Percentiles rank a stretch among this genome's conserved stretches.
These are phyloP conservation scores for Aspergillus brunneoviolaceus DNA, from an alignment of 2,329 filamentous ascomycete genomes.

Conservation along the genomic window DNA sequence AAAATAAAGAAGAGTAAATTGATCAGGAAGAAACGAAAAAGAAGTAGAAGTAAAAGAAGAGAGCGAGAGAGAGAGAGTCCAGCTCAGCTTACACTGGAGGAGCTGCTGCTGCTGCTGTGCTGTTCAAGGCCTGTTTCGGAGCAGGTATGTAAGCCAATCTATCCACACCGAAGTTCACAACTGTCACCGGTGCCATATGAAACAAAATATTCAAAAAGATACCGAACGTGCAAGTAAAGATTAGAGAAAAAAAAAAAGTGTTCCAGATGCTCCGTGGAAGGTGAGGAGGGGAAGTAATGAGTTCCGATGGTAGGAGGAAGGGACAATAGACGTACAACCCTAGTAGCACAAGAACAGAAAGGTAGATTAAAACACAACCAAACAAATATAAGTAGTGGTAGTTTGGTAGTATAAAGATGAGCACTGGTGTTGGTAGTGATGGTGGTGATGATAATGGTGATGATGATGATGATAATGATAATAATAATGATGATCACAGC, in stretches of 20 bases:
- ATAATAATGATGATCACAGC: neutral
- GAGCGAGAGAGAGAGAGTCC: neutral
- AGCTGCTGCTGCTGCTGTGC: conserved; percentile 4
- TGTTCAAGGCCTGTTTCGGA: conserved; percentile 19
- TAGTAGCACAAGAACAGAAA: neutral
- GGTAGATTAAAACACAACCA: neutral
- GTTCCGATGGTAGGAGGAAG: conserved; percentile 2
- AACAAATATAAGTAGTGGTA: neutral
- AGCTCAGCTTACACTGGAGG: conserved; percentile 16
- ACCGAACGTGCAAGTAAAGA: neutral
- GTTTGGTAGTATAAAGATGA: too few species aligned
- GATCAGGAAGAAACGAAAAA: neutral
- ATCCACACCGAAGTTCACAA: conserved; percentile 18
- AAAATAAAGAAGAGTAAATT: neutral
- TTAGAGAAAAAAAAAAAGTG: neutral
- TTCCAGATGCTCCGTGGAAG: conserved; percentile 1
- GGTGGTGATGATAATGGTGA: neutral
- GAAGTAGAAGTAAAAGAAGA: neutral
- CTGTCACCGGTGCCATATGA: conserved; percentile 19
- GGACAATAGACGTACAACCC: conserved; percentile 1
- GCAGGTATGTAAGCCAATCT: conserved; percentile 24
- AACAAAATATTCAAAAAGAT: conserved; percentile 1
- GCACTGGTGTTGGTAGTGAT: too few species aligned
- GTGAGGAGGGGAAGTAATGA: neutral
- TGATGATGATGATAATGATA: neutral